Evolutionary conservation across 495 filamentous ascomycete genomes (phyloP), one percentile per base, ranked within the genome.

Genomic region (Recurvomyces mirabilis): DNA sequence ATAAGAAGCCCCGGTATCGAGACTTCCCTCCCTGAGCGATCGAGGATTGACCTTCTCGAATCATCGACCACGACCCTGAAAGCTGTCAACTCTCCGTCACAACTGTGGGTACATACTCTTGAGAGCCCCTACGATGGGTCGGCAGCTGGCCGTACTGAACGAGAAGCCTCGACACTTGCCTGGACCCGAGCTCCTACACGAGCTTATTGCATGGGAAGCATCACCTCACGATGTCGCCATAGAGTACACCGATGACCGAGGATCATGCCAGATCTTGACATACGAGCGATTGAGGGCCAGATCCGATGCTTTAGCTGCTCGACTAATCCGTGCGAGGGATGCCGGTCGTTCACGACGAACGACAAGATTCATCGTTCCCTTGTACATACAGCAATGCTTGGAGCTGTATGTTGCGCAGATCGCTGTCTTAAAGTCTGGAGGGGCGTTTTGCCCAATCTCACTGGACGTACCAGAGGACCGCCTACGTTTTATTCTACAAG

Each of bases 361-460:
- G 4, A 14, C 25, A 29, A 21, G 31, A 25, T 38, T 29, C 23
- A 68, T 87, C n/a, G 68, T 91, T 14, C 85, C 86, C 0, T 65
- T 91, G 6, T 69, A 87, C 7, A 55, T 87, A 4, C 75, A 77
- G 6, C 85, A 91, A 56, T 77, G 71, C 4, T 70, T 75, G 15
- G 67, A 76, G 18, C 68, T 93, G 9, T 93, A 91, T 55, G 66
- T 86, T 39, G 60, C 81, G 0, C 69, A 79, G 34, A 57, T 93
- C 4, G 85, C 77, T 0, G 77, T 85, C 36, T 68, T 91, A 11
- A 84, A 84, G 52, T 74, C 78, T 5, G 86, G 86, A 0, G 81
- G 68, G 5, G 82, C 84, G 5, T 91, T 93, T 50, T 89, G 85
- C 39, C 84, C 86, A 0, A 63, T 93, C 28, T 73, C 77, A 41